Percentiles rank a stretch among this genome's conserved stretches.
Conservation (phyloP, 441 rosid genomes). For the Pelargonium myrrhifolium region DNA sequence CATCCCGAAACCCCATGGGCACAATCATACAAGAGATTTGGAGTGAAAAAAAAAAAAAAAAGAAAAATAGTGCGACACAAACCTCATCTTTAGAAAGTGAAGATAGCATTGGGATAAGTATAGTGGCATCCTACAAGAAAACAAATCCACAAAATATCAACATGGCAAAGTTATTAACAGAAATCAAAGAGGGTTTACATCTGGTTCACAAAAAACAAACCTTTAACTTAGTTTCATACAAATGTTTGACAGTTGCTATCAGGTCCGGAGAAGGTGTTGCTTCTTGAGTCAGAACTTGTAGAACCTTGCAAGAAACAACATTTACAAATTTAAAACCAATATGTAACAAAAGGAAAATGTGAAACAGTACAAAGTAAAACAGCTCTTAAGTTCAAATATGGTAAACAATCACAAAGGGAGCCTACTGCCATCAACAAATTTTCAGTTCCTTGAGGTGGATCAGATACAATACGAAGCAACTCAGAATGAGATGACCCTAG, state of each 20-base stretch:
- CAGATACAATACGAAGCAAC: constrained; percentile 74
- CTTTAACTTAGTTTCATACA: constrained; percentile 95
- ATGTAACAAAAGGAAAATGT: constrained; percentile 14
- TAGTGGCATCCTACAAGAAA: constrained; percentile 75
- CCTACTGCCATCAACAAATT: constrained; percentile 80
- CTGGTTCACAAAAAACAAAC: constrained; percentile 27
- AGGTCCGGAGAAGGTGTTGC: constrained; percentile 67
- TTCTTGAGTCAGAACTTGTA: constrained; percentile 91
- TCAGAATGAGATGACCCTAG: constrained; percentile 76
- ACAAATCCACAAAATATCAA: constrained; percentile 17
- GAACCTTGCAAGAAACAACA: constrained; percentile 51
- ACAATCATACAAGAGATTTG: neutral
- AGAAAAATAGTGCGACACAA: constrained; percentile 11
- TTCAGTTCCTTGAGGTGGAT: constrained; percentile 98
- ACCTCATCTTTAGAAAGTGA: constrained; percentile 97
- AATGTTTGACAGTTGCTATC: constrained; percentile 85
- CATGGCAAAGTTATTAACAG: neutral
- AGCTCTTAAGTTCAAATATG: neutral
- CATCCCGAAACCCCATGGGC: neutral
- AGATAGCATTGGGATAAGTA: constrained; percentile 92
- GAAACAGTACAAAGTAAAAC: constrained; percentile 19
- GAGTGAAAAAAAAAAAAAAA: constrained; percentile 8
- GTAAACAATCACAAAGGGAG: neutral
- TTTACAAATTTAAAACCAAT: constrained; percentile 14
- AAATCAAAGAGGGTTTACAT: neutral